Evolutionary conservation across 768 basidiomycete species (phyloP).

Genomic region (Kwoniella heveanensis): DNA sequence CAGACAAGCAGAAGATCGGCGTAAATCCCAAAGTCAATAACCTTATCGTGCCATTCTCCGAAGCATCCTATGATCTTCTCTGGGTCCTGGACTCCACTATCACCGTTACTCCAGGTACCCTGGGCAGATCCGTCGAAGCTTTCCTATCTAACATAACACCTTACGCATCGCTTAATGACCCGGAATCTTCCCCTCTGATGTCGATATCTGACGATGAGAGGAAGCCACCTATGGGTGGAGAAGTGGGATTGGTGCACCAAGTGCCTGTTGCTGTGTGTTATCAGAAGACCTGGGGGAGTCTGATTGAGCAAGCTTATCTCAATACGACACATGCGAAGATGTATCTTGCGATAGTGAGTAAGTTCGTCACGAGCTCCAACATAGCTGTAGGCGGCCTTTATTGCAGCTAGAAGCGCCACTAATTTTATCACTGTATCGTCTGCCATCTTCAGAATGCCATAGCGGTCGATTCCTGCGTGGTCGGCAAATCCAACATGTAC

Average conservation of each 20-base stretch:
- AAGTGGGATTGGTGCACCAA: slow-evolving; percentile 87
- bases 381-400: too few relatives aligned
- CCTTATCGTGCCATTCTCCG: slow-evolving; percentile 77
- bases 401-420: too few relatives aligned
- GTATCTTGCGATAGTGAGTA: slow-evolving; percentile 79
- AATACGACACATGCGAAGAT: slow-evolving; percentile 98
- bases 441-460: slow-evolving; percentile 65
- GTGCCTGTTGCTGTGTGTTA: slow-evolving; percentile 85
- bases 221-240: slow-evolving; percentile 37
- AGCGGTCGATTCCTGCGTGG: slow-evolving; percentile 89
- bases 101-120: slow-evolving; percentile 71
- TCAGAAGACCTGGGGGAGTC: slow-evolving; percentile 69
- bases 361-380: too few relatives aligned
- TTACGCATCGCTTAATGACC: slow-evolving; percentile 31
- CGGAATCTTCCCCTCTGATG: slow-evolving; percentile 39
- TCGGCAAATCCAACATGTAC: slow-evolving; percentile 95
- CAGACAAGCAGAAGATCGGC: slow-evolving; percentile 75
- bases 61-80: slow-evolving; percentile 82
- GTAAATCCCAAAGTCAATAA: slow-evolving; percentile 99
- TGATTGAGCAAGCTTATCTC: slow-evolving; percentile 88
- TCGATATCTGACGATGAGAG: slow-evolving; percentile 29
- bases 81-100: slow-evolving; percentile 99
- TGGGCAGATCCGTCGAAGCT: slow-evolving; percentile 81
- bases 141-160: slow-evolving; percentile 54
- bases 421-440: too few relatives aligned